Evolutionary conservation across 2,329 filamentous ascomycete genomes (phyloP).

Genomic region (Ceratocystis harringtonii): DNA sequence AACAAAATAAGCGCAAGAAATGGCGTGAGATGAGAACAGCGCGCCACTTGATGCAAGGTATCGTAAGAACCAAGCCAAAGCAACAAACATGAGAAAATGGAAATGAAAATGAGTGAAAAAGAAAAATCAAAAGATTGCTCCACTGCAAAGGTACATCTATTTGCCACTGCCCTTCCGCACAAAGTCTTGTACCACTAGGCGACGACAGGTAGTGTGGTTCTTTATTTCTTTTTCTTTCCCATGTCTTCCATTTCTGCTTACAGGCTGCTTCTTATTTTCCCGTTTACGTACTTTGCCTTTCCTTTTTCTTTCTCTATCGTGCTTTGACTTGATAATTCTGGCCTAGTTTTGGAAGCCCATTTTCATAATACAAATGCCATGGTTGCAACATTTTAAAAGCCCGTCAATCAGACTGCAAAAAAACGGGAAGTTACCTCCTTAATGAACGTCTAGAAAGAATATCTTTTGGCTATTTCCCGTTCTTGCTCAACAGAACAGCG

Average conservation of each 20-base stretch:
- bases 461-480: background rate
- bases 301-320: background rate
- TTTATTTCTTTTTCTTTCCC: background rate
- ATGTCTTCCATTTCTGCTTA: background rate
- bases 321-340: background rate
- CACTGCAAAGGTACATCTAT: background rate
- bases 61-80: background rate
- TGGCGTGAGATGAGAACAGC: background rate
- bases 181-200: background rate
- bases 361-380: background rate
- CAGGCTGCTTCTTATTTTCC: background rate
- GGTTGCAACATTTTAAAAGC: background rate
- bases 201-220: background rate
- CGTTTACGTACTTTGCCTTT: background rate
- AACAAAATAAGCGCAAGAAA: conserved; percentile 4
- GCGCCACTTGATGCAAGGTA: background rate
- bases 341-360: background rate
- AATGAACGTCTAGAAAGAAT: background rate
- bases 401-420: background rate
- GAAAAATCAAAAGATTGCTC: background rate
- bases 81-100: background rate
- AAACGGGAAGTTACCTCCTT: background rate
- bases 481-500: background rate
- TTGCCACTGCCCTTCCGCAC: background rate
- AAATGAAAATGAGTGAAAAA: background rate